phyloP scores from a whole-genome alignment of 2,329 filamentous ascomycete species.

The Ceratocystis albifundus region DNA sequence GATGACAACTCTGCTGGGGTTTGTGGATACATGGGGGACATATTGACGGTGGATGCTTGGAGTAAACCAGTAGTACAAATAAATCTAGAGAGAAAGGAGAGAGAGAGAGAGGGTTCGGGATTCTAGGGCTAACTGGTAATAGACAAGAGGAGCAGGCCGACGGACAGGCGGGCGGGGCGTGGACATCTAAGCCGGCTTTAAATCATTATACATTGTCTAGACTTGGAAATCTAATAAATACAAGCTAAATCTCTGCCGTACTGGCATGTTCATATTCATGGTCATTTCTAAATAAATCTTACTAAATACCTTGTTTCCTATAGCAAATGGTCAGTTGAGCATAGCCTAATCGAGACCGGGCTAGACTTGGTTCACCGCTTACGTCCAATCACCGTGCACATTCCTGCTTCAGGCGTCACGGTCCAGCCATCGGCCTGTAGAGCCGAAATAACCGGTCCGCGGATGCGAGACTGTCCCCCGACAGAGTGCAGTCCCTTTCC shows the following conservation, averaged over 20 bases:
- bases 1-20: conserved; percentile 50
- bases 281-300: background rate
- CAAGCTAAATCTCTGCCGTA: background rate
- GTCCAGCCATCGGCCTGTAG: conserved; percentile 74
- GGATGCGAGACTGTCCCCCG: conserved; percentile 62
- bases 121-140: background rate
- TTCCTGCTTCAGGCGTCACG: conserved; percentile 58
- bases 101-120: background rate
- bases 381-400: conserved; percentile 46
- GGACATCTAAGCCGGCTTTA: background rate
- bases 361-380: background rate
- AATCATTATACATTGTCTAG: background rate
- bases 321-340: background rate
- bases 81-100: background rate
- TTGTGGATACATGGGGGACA: conserved; percentile 49
- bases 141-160: background rate
- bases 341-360: background rate
- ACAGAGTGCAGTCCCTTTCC: conserved; percentile 69
- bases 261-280: background rate
- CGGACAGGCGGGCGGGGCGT: too few species aligned
- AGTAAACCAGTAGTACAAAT: too few species aligned
- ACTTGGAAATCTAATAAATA: background rate
- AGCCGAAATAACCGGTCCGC: conserved; percentile 66
- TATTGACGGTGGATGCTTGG: conserved; percentile 26
- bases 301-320: background rate